A percentile compares a stretch with the other conserved stretches of the same genome.
Conservation (phyloP, 768 basidiomycete species). For the Hydnomerulius pinastri region DNA sequence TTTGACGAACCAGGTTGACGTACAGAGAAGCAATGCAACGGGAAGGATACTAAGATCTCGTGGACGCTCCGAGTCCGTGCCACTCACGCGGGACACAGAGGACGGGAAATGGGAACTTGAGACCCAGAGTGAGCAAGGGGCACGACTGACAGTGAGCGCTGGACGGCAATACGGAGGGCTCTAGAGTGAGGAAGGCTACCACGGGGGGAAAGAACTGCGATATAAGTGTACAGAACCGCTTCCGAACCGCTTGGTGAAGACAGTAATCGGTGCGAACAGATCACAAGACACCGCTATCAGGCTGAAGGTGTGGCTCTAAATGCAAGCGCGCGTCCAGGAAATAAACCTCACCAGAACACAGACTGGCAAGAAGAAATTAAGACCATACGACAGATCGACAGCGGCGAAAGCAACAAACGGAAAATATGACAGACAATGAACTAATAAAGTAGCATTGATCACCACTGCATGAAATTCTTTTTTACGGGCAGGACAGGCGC, state of each 20-base stretch:
- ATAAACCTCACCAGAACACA: slow-evolving; percentile 14
- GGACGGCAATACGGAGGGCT: slow-evolving; percentile 13
- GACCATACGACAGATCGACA: slow-evolving; percentile 12
- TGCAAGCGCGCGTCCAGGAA: slow-evolving; percentile 7
- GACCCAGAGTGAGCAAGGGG: slow-evolving; percentile 17
- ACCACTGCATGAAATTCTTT: not conserved
- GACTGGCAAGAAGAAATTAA: not conserved
- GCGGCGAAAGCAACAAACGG: slow-evolving; percentile 7
- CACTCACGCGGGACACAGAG: slow-evolving; percentile 20
- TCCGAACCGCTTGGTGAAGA: slow-evolving; percentile 7
- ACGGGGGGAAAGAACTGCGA: not conserved
- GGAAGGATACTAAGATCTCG: slow-evolving; percentile 24
- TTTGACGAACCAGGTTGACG: slow-evolving; percentile 34
- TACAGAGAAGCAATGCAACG: slow-evolving; percentile 35
- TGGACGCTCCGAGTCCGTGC: slow-evolving; percentile 23
- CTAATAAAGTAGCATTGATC: slow-evolving; percentile 1
- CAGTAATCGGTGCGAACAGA: slow-evolving; percentile 1
- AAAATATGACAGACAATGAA: slow-evolving; percentile 18
- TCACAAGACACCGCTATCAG: slow-evolving; percentile 11
- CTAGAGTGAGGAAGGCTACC: not conserved
- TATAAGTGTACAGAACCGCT: not conserved
- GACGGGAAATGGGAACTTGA: slow-evolving; percentile 17
- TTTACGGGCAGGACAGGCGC: not conserved
- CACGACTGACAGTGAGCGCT: slow-evolving; percentile 4
- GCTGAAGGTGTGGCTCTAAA: slow-evolving; percentile 7